Conservation (phyloP, 2,329 filamentous ascomycete species). For the Ceratocystis diversiconidia region DNA sequence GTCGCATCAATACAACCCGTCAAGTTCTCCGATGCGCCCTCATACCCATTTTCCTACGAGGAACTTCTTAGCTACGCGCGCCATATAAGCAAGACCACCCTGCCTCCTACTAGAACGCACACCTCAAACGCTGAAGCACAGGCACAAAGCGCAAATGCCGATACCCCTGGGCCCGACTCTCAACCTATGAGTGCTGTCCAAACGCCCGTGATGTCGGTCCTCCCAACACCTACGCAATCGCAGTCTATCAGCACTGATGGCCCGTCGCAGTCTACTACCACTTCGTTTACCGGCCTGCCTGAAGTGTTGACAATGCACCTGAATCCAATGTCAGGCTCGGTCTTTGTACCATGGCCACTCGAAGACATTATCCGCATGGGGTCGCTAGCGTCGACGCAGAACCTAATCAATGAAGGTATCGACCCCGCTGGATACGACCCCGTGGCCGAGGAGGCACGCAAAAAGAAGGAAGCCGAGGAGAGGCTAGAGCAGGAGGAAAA, state of each 20-base stretch:
- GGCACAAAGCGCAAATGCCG: slow-evolving; percentile 23
- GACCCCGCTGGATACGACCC: slow-evolving; percentile 49
- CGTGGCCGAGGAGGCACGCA: slow-evolving; percentile 37
- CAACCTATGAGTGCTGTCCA: slow-evolving; percentile 24
- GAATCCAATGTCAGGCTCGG: slow-evolving; percentile 40
- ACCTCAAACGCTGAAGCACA: slow-evolving; percentile 22
- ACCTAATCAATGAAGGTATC: slow-evolving; percentile 45
- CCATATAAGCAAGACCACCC: slow-evolving; percentile 65
- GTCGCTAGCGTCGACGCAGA: slow-evolving; percentile 49
- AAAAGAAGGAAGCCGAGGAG: slow-evolving; percentile 38
- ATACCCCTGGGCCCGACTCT: slow-evolving; percentile 26
- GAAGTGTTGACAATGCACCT: slow-evolving; percentile 35
- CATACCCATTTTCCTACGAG: slow-evolving; percentile 48
- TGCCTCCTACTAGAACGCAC: slow-evolving; percentile 40
- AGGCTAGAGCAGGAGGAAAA: slow-evolving; percentile 33
- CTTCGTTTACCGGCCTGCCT: slow-evolving; percentile 32
- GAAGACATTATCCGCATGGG: slow-evolving; percentile 56
- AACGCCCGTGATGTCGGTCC: slow-evolving; percentile 19
- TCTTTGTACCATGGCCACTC: slow-evolving; percentile 66
- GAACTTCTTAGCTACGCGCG: slow-evolving; percentile 66
- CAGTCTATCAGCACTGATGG: slow-evolving; percentile 20
- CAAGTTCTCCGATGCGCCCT: slow-evolving; percentile 36
- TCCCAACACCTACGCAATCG: slow-evolving; percentile 20
- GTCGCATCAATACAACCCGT: slow-evolving; percentile 50
- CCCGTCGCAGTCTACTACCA: slow-evolving; percentile 24